Conservation (phyloP, 306 rosid species). For the Vigna hirtella region DNA sequence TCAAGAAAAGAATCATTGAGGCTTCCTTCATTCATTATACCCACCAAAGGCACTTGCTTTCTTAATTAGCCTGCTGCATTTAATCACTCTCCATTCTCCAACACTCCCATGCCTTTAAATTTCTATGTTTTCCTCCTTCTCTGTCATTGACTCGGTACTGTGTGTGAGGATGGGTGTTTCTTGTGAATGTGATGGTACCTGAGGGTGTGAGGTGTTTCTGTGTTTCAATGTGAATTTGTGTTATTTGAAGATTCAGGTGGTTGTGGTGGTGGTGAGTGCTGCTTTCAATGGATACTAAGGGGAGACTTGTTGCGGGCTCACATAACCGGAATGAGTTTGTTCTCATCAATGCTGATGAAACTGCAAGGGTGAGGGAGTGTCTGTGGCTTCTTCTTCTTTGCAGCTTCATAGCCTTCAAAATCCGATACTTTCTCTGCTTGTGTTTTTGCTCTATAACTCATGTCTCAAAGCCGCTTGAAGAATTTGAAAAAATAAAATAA, state of each 20-base stretch:
- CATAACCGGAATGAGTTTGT: constrained; percentile 84
- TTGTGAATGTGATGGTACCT: constrained; percentile 38
- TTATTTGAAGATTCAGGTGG: constrained; percentile 46
- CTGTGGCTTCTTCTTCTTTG: constrained; percentile 36
- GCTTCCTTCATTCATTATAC: constrained; percentile 12
- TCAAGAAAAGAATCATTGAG: constrained; percentile 61
- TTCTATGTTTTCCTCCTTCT: constrained; percentile 35
- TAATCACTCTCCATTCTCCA: constrained; percentile 44
- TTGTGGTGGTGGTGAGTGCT: constrained; percentile 23
- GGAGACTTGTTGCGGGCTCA: constrained; percentile 76
- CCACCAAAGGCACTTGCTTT: constrained; percentile 28
- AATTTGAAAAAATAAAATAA: not conserved
- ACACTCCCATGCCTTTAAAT: constrained; percentile 22
- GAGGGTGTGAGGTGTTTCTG: constrained; percentile 14
- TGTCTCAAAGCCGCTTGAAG: not conserved
- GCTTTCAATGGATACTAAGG: constrained; percentile 65
- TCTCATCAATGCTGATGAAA: constrained; percentile 83
- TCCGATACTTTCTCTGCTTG: constrained; percentile 21
- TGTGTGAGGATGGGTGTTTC: constrained; percentile 49
- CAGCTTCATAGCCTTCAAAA: constrained; percentile 38
- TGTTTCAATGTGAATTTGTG: constrained; percentile 33
- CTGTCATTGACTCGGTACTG: constrained; percentile 24
- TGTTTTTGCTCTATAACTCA: not conserved
- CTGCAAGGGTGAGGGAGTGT: constrained; percentile 76
- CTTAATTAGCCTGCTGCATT: constrained; percentile 28